Conservation (phyloP, 225 moss, liverwort and hornwort species). For the Thuidium tamariscinum region DNA sequence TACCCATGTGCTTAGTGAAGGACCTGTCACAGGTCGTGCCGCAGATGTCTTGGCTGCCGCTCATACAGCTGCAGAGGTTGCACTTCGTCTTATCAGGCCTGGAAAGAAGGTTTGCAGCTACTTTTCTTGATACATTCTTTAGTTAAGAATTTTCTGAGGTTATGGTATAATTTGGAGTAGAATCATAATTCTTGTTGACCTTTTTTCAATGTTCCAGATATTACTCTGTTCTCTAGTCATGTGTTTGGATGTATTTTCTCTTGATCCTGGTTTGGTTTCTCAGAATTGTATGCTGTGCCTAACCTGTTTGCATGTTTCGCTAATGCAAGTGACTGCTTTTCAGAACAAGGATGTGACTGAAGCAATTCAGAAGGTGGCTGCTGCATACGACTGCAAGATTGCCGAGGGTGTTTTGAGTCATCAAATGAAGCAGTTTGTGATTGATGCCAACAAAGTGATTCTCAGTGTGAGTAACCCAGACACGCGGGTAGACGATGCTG, state of each 20-base stretch:
- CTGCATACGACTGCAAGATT: conserved; percentile 94
- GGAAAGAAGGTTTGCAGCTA: conserved; percentile 63
- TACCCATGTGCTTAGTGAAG: conserved; percentile 82
- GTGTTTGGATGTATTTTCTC: background rate
- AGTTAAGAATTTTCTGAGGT: background rate
- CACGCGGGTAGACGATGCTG: conserved; percentile 92
- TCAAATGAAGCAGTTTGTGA: conserved; percentile 99
- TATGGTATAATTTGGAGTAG: background rate
- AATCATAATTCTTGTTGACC: background rate
- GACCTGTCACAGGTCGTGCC: conserved; percentile 81
- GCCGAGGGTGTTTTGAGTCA: conserved; percentile 97
- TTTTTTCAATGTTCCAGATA: background rate
- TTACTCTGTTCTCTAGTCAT: background rate
- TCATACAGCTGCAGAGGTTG: conserved; percentile 88
- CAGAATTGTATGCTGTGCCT: background rate
- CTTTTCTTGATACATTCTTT: background rate
- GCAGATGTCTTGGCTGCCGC: conserved; percentile 93
- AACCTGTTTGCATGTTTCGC: background rate
- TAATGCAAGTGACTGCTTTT: background rate
- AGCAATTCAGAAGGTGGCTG: conserved; percentile 95
- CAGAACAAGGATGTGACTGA: conserved; percentile 99
- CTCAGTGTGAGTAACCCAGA: conserved; percentile 80
- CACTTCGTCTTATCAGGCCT: conserved; percentile 84
- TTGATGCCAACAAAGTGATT: conserved; percentile 97
- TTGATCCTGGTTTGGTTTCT: background rate